These are phyloP conservation scores for Populus tremula DNA, from an alignment of 345 rosid species.

Conservation along the genomic window DNA sequence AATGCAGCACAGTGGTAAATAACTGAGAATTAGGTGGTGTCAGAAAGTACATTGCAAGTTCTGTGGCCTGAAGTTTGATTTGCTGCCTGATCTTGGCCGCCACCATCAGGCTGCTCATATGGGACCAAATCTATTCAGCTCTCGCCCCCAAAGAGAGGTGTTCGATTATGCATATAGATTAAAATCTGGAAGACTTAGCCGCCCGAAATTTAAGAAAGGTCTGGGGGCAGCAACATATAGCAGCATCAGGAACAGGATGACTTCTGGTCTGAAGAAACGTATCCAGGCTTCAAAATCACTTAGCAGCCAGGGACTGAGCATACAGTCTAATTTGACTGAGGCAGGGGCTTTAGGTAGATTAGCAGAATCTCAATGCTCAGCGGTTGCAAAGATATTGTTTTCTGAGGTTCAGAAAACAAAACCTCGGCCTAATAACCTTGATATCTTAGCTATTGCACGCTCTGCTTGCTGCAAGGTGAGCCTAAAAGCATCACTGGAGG, in stretches of 20 bases:
- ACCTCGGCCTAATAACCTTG: conserved; percentile 79
- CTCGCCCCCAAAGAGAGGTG: conserved; percentile 69
- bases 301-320: conserved; percentile 27
- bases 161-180: conserved; percentile 64
- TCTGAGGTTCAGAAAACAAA: conserved; percentile 71
- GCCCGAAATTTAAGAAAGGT: conserved; percentile 80
- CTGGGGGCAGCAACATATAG: conserved; percentile 72
- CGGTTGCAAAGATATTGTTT: conserved; percentile 63
- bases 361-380: conserved; percentile 61
- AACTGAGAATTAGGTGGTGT: conserved; percentile 45
- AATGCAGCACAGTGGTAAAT: too few relatives aligned
- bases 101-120: conserved; percentile 99
- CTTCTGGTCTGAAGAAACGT: conserved; percentile 66
- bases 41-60: conserved; percentile 71
- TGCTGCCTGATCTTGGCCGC: conserved; percentile 96
- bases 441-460: conserved; percentile 73
- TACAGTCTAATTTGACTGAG: conserved; percentile 37
- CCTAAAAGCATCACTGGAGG: conserved; percentile 73
- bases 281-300: conserved; percentile 65
- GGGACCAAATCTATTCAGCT: conserved; percentile 55
- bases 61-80: conserved; percentile 87
- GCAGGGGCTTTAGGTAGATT: conserved; percentile 43
- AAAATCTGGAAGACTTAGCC: conserved; percentile 93
- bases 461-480: conserved; percentile 83
- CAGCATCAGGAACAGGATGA: conserved; percentile 68